Percentiles rank a stretch among this genome's conserved stretches.
These are phyloP conservation scores for Talaromyces sp. DNA, from an alignment of 2,329 filamentous ascomycete species.

Conservation along the genomic window DNA sequence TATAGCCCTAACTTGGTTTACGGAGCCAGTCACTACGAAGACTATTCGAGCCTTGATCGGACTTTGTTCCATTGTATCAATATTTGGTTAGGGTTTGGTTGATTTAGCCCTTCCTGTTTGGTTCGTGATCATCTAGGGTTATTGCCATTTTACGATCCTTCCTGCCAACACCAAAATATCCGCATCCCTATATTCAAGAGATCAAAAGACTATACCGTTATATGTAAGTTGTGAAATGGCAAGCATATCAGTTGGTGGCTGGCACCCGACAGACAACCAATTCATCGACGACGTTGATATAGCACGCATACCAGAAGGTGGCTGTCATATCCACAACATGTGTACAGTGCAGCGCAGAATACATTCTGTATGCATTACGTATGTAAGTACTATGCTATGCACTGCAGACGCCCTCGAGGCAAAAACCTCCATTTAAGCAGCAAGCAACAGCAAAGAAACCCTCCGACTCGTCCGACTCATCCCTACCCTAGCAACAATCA, in stretches of 20 bases:
- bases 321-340: constrained; percentile 16
- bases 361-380: constrained; percentile 9
- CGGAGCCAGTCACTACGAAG: neutral
- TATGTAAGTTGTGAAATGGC: neutral
- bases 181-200: constrained; percentile 1
- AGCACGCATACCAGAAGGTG: constrained; percentile 16
- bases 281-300: neutral
- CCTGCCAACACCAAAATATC: neutral
- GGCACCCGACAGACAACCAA: neutral
- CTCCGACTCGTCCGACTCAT: neutral
- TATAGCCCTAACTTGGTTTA: neutral
- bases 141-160: neutral
- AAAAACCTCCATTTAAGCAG: neutral
- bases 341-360: constrained; percentile 15
- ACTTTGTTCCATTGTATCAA: neutral
- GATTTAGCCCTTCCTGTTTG: neutral
- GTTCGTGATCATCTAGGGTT: neutral
- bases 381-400: constrained; percentile 2
- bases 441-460: neutral
- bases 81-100: neutral
- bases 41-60: neutral
- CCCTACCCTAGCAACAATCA: constrained; percentile 7
- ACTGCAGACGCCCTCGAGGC: constrained; percentile 9
- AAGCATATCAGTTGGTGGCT: constrained; percentile 12
- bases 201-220: neutral